These are phyloP conservation scores for Diplodia seriata DNA, from an alignment of 2,329 filamentous ascomycete genomes.

Conservation along the genomic window DNA sequence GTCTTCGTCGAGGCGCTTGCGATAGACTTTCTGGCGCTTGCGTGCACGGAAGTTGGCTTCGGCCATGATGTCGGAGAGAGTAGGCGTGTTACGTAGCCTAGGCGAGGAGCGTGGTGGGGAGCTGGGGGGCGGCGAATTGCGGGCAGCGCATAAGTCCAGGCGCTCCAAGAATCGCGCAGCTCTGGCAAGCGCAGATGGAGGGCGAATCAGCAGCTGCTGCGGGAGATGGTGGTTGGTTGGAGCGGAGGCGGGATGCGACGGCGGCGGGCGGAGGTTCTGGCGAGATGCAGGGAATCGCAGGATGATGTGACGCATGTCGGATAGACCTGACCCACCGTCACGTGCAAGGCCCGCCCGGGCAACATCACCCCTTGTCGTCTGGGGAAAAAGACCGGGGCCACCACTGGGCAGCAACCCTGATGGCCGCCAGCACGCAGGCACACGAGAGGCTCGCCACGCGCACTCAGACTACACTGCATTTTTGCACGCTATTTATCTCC, in stretches of 20 bases:
- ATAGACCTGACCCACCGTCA: slow-evolving; percentile 5
- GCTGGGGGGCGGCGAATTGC: not conserved
- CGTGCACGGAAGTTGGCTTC: slow-evolving; percentile 55
- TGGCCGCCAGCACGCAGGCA: not conserved
- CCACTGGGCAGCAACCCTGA: slow-evolving; percentile 21
- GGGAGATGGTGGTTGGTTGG: slow-evolving; percentile 1
- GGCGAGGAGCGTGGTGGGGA: not conserved
- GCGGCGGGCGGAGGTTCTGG: not conserved
- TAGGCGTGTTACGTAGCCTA: not conserved
- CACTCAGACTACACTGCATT: slow-evolving; percentile 18
- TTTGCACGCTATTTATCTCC: slow-evolving; percentile 14
- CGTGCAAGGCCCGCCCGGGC: slow-evolving; percentile 9
- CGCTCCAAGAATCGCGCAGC: not conserved
- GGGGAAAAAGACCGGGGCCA: slow-evolving; percentile 12
- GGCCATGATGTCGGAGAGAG: not conserved
- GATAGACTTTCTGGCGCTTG: slow-evolving; percentile 60
- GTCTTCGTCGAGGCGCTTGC: slow-evolving; percentile 50
- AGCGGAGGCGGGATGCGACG: not conserved
- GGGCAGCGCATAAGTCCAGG: not conserved
- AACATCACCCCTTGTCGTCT: slow-evolving; percentile 29
- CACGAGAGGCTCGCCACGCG: not conserved
- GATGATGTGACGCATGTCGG: not conserved
- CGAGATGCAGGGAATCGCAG: not conserved
- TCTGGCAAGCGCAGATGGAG: not conserved
- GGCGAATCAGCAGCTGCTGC: too few species aligned